phyloP scores from a whole-genome alignment of 2,329 filamentous ascomycete species.

The Diaporthe sp. region DNA sequence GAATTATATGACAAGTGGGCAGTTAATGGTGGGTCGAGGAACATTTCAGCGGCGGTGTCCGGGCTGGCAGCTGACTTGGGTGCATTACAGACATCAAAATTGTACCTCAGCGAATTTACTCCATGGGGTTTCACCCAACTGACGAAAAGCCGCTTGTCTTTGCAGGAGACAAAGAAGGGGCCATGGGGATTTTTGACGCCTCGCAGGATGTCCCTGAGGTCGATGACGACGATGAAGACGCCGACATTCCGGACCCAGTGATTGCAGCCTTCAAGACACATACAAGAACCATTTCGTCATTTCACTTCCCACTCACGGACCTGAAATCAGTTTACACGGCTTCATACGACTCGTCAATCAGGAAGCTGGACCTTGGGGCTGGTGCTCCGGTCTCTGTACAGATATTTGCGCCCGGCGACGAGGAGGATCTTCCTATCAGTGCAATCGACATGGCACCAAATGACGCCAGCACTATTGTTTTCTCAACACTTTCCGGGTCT shows the following conservation, averaged over 20 bases:
- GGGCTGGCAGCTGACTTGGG: constrained; percentile 3
- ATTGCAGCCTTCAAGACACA: constrained; percentile 94
- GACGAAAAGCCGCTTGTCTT: constrained; percentile 90
- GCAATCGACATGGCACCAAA: constrained; percentile 83
- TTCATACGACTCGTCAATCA: constrained; percentile 94
- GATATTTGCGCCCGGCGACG: constrained; percentile 81
- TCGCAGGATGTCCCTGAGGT: constrained; percentile 73
- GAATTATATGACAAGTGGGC: constrained; percentile 87
- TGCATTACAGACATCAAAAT: constrained; percentile 83
- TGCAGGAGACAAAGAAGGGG: constrained; percentile 93
- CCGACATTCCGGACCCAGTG: constrained; percentile 79
- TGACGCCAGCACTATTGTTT: constrained; percentile 83
- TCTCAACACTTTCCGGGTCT: constrained; percentile 86
- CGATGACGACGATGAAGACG: constrained; percentile 76
- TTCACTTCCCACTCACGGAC: constrained; percentile 82
- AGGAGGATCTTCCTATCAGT: constrained; percentile 84
- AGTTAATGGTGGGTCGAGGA: constrained; percentile 74
- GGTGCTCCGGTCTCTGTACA: constrained; percentile 78
- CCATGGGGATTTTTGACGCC: constrained; percentile 91
- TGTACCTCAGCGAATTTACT: constrained; percentile 88
- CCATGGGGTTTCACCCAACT: constrained; percentile 89
- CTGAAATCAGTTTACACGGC: constrained; percentile 83
- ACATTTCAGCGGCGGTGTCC: background rate
- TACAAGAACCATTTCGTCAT: constrained; percentile 87
- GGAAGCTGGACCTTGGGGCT: constrained; percentile 86